Percentiles rank a stretch among this genome's conserved stretches.
phyloP scores from a whole-genome alignment of 78 protist species.

The Speleostelium caveatum region DNA sequence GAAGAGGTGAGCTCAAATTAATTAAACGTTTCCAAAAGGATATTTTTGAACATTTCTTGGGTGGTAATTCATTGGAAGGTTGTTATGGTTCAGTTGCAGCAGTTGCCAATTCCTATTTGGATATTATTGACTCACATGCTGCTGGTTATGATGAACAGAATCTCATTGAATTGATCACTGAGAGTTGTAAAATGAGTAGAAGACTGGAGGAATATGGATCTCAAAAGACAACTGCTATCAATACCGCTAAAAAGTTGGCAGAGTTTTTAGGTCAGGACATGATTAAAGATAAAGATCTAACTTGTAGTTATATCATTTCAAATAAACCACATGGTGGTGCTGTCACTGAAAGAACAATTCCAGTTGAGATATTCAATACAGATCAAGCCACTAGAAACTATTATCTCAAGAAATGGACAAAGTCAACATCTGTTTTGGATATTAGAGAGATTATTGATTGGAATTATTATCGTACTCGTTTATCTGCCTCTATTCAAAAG shows the following conservation, averaged over 20 bases:
- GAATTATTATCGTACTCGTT: conserved; percentile 94
- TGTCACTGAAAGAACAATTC: conserved; percentile 98
- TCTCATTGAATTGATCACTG: conserved; percentile 93
- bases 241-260: conserved; percentile 91
- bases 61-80: conserved; percentile 89
- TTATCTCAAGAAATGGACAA: conserved; percentile 73
- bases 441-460: conserved; percentile 93
- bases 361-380: conserved; percentile 91
- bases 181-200: conserved; percentile 91
- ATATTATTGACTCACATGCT: conserved; percentile 91
- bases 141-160: conserved; percentile 88
- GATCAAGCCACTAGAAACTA: conserved; percentile 33
- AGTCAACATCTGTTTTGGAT: neutral
- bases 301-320: conserved; percentile 92
- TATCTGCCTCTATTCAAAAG: conserved; percentile 93
- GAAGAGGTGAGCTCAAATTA: conserved; percentile 99
- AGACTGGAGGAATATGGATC: conserved; percentile 92
- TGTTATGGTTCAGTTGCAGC: conserved; percentile 92
- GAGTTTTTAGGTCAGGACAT: conserved; percentile 95
- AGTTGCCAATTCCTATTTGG: conserved; percentile 95
- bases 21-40: conserved; percentile 97
- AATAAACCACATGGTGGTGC: conserved; percentile 92
- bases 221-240: conserved; percentile 85
- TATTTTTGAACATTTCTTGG: conserved; percentile 88
- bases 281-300: conserved; percentile 95